phyloP scores from a whole-genome alignment of 176 grass and related monocot genomes.

The Thinopyrum elongatum region DNA sequence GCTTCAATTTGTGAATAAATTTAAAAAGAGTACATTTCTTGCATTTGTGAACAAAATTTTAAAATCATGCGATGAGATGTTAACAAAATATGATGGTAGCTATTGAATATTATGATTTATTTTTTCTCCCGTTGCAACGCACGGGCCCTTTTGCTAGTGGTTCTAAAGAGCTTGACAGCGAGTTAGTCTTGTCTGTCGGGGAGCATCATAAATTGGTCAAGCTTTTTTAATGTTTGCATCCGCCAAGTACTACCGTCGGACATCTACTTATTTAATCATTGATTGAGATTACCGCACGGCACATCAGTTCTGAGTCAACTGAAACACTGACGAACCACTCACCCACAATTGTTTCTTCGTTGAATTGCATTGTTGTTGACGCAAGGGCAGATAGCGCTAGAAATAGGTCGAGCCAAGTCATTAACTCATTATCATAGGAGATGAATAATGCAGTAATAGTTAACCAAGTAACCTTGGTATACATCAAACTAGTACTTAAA shows the following conservation, averaged over 20 bases:
- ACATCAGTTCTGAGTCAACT: neutral
- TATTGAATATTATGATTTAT: too few relatives aligned
- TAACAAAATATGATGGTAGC: too few relatives aligned
- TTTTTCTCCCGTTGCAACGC: too few relatives aligned
- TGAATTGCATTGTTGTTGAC: constrained; percentile 12
- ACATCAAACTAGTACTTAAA: neutral
- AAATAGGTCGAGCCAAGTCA: neutral
- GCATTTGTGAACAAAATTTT: too few relatives aligned
- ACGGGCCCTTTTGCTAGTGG: too few relatives aligned
- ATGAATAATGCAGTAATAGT: neutral
- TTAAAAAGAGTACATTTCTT: too few relatives aligned
- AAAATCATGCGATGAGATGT: too few relatives aligned
- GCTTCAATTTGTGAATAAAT: too few relatives aligned
- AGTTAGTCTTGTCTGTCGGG: neutral
- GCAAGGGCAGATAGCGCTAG: neutral
- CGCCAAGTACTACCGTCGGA: neutral
- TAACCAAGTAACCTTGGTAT: neutral
- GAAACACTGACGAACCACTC: neutral
- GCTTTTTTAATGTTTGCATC: neutral
- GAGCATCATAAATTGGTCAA: constrained; percentile 3
- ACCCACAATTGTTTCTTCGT: neutral
- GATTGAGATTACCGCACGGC: neutral
- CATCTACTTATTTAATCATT: too few relatives aligned
- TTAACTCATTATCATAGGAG: neutral
- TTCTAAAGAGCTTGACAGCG: neutral